These are phyloP conservation scores for Phylloporus sp. DNA, from an alignment of 768 basidiomycete species.

Conservation along the genomic window DNA sequence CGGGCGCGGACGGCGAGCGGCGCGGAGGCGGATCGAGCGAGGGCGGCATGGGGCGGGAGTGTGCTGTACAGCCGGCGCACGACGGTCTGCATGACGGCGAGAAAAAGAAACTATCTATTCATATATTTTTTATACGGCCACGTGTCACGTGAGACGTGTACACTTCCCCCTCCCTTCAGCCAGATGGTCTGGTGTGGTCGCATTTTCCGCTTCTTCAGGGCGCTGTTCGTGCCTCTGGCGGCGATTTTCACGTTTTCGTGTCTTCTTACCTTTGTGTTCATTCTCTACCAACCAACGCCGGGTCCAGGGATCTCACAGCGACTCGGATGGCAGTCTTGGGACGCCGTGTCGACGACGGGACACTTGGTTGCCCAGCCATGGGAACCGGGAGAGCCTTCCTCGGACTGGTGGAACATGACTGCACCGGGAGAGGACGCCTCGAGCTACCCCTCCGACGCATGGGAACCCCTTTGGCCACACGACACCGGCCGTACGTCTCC, in stretches of 20 bases:
- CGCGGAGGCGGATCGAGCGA: conserved; percentile 62
- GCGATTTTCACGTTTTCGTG: conserved; percentile 63
- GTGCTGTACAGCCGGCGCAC: conserved; percentile 40
- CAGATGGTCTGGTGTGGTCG: conserved; percentile 40
- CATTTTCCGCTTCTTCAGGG: conserved; percentile 47
- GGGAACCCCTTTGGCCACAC: conserved; percentile 26
- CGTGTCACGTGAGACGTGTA: neutral
- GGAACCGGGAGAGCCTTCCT: too few species aligned
- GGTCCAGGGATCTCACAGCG: conserved; percentile 68
- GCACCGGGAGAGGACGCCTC: conserved; percentile 42
- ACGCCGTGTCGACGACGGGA: too few species aligned
- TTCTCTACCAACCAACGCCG: conserved; percentile 73
- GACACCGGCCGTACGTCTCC: conserved; percentile 25
- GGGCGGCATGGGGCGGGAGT: conserved; percentile 39
- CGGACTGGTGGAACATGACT: conserved; percentile 18
- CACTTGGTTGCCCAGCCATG: too few species aligned
- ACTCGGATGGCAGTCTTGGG: conserved; percentile 91
- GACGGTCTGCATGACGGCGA: conserved; percentile 27
- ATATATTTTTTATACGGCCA: too few species aligned
- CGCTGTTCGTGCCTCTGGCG: conserved; percentile 53
- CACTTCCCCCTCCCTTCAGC: conserved; percentile 2
- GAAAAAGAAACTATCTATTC: too few species aligned
- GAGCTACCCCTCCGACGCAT: conserved; percentile 68
- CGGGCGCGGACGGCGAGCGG: conserved; percentile 71
- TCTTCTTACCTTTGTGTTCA: conserved; percentile 70